These are phyloP conservation scores for Talaromyces islandicus DNA, from an alignment of 2,329 filamentous ascomycete genomes.

Conservation along the genomic window DNA sequence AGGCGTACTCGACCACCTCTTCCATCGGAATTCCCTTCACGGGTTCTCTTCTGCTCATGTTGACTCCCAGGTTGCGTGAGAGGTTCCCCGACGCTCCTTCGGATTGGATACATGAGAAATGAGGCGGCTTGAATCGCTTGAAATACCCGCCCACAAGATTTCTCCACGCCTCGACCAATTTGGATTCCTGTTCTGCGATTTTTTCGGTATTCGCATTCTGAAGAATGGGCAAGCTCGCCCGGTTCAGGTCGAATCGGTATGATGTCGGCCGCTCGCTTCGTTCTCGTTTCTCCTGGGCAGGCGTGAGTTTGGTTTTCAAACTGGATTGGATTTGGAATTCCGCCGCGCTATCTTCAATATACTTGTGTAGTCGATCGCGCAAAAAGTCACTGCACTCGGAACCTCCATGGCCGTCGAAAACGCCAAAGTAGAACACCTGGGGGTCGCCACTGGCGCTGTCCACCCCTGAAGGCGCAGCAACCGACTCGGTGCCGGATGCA, in stretches of 20 bases:
- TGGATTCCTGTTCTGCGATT: slow-evolving; percentile 62
- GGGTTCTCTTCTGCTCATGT: slow-evolving; percentile 19
- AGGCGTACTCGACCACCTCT: slow-evolving; percentile 76
- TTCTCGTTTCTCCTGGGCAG: slow-evolving; percentile 15
- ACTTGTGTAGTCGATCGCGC: slow-evolving; percentile 75
- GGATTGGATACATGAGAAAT: slow-evolving; percentile 54
- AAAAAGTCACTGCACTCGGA: slow-evolving; percentile 82
- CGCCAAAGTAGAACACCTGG: slow-evolving; percentile 94
- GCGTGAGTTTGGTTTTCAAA: slow-evolving; percentile 41
- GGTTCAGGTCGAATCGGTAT: slow-evolving; percentile 2
- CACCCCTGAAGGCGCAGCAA: slow-evolving; percentile 37
- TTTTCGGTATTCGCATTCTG: slow-evolving; percentile 53
- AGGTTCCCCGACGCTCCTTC: slow-evolving; percentile 22
- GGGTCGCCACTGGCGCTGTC: slow-evolving; percentile 80
- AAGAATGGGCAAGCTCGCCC: slow-evolving; percentile 37
- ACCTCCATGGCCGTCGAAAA: slow-evolving; percentile 95
- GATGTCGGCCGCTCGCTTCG: slow-evolving; percentile 3
- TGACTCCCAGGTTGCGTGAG: slow-evolving; percentile 20
- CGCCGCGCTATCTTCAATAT: slow-evolving; percentile 74
- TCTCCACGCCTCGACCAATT: slow-evolving; percentile 71
- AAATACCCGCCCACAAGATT: slow-evolving; percentile 90
- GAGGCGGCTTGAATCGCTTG: slow-evolving; percentile 75
- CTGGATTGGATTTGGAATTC: slow-evolving; percentile 75
- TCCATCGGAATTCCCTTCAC: slow-evolving; percentile 37
- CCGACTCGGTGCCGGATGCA: slow-evolving; percentile 23